A percentile compares a stretch with the other conserved stretches of the same genome.
phyloP scores from a whole-genome alignment of 1,139 yeast genomes.

The Sugiyamaella japonica region DNA sequence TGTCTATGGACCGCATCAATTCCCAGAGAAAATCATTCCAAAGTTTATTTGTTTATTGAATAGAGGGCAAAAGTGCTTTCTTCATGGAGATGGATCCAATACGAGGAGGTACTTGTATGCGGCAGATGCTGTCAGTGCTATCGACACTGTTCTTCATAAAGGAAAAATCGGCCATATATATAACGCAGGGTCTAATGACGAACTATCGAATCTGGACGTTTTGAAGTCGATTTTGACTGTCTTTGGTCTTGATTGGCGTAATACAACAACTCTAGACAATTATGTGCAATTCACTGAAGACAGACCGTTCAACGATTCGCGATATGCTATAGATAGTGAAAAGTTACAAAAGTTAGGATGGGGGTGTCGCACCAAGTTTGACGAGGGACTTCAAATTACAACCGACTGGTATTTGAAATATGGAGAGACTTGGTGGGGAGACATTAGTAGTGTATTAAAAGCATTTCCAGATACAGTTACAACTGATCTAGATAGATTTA shows the following conservation, averaged over 20 bases:
- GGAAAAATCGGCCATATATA: conserved; percentile 44
- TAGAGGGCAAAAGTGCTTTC: conserved; percentile 35
- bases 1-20: conserved; percentile 58
- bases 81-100: conserved; percentile 54
- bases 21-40: conserved; percentile 59
- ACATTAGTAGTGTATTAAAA: conserved; percentile 29
- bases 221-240: conserved; percentile 35
- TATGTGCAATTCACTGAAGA: conserved; percentile 45
- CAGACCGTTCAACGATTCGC: conserved; percentile 53
- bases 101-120: conserved; percentile 52
- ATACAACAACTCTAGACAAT: conserved; percentile 24
- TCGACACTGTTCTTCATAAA: conserved; percentile 42
- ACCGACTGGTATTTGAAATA: conserved; percentile 40
- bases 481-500: conserved; percentile 4
- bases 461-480: conserved; percentile 32
- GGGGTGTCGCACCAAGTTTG: conserved; percentile 45
- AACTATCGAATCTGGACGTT: conserved; percentile 46
- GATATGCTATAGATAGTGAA: conserved; percentile 48
- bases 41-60: conserved; percentile 40
- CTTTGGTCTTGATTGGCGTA: conserved; percentile 32
- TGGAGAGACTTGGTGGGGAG: conserved; percentile 39
- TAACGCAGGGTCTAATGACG: conserved; percentile 53
- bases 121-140: conserved; percentile 50
- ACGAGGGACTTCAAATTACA: conserved; percentile 43
- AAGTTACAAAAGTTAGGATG: conserved; percentile 50